A percentile compares a stretch with the other conserved stretches of the same genome.
These are phyloP conservation scores for Incumbomyces delicatus DNA, from an alignment of 2,329 filamentous ascomycete genomes.

Conservation along the genomic window DNA sequence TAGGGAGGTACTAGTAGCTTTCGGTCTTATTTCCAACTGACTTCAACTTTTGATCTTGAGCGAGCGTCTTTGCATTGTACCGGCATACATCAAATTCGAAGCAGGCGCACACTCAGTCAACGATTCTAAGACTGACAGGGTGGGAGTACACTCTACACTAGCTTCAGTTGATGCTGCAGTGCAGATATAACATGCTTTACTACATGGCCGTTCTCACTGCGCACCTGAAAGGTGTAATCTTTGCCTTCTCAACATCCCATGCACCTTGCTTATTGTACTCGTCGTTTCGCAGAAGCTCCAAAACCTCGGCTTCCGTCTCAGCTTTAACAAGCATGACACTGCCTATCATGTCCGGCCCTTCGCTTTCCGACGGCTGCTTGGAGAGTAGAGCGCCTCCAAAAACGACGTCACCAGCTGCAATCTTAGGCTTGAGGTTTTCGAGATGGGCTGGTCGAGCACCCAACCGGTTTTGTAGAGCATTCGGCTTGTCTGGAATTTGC, in stretches of 20 bases:
- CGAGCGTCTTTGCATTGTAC: too few relatives aligned
- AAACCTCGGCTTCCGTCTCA: slow-evolving; percentile 58
- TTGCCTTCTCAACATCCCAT: slow-evolving; percentile 65
- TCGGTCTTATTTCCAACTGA: too few relatives aligned
- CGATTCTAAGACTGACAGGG: too few relatives aligned
- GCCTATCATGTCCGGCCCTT: slow-evolving; percentile 60
- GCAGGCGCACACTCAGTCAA: too few relatives aligned
- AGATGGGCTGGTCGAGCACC: slow-evolving; percentile 17
- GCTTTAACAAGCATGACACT: slow-evolving; percentile 61
- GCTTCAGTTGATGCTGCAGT: too few relatives aligned
- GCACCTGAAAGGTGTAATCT: slow-evolving; percentile 24
- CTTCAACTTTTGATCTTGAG: too few relatives aligned
- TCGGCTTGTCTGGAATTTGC: slow-evolving; percentile 58
- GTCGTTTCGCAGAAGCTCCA: slow-evolving; percentile 58
- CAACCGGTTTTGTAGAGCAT: slow-evolving; percentile 42
- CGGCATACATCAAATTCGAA: too few relatives aligned
- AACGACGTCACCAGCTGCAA: slow-evolving; percentile 14
- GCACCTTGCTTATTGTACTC: slow-evolving; percentile 62
- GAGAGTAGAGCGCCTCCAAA: slow-evolving; percentile 56
- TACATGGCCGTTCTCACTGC: slow-evolving; percentile 19
- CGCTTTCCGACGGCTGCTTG: slow-evolving; percentile 53
- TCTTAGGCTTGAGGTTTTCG: slow-evolving; percentile 11
- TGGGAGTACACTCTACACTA: too few relatives aligned
- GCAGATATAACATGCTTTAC: too few relatives aligned
- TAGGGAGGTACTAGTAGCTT: too few relatives aligned